These are phyloP conservation scores for Articulospora tetracladia DNA, from an alignment of 495 filamentous ascomycete genomes.

Conservation along the genomic window DNA sequence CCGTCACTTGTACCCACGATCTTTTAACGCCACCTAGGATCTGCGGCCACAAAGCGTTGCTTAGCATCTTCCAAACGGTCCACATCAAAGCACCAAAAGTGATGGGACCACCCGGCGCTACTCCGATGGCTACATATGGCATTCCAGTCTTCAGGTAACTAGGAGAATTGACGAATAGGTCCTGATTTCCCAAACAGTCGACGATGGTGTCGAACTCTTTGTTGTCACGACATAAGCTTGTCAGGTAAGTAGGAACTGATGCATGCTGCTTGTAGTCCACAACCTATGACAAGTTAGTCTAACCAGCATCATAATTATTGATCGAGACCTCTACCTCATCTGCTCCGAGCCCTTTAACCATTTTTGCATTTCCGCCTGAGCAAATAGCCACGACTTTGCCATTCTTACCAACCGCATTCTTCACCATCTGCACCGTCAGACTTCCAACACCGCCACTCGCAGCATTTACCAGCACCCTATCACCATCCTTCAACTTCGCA, in stretches of 20 bases:
- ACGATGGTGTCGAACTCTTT: not conserved
- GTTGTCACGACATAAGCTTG: not conserved
- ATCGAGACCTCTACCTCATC: constrained; percentile 1
- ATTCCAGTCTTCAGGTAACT: not conserved
- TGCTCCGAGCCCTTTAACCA: not conserved
- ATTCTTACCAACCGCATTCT: constrained; percentile 27
- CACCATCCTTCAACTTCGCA: constrained; percentile 23
- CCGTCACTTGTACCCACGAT: not conserved
- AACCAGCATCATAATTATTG: not conserved
- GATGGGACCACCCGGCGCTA: not conserved
- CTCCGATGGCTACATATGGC: not conserved
- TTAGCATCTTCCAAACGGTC: not conserved
- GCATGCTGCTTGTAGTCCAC: not conserved
- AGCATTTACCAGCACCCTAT: constrained; percentile 35
- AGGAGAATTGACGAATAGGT: not conserved
- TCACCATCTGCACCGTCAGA: constrained; percentile 35
- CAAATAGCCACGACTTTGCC: constrained; percentile 1
- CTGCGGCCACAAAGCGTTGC: not conserved
- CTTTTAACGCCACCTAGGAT: not conserved
- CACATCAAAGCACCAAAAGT: not conserved
- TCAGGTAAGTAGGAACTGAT: not conserved
- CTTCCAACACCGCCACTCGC: constrained; percentile 38
- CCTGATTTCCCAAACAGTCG: not conserved
- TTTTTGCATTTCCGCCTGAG: not conserved
- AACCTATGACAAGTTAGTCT: not conserved